A percentile compares a stretch with the other conserved stretches of the same genome.
These are phyloP conservation scores for Termitomyces sp. DNA, from an alignment of 768 basidiomycete species.

Conservation along the genomic window DNA sequence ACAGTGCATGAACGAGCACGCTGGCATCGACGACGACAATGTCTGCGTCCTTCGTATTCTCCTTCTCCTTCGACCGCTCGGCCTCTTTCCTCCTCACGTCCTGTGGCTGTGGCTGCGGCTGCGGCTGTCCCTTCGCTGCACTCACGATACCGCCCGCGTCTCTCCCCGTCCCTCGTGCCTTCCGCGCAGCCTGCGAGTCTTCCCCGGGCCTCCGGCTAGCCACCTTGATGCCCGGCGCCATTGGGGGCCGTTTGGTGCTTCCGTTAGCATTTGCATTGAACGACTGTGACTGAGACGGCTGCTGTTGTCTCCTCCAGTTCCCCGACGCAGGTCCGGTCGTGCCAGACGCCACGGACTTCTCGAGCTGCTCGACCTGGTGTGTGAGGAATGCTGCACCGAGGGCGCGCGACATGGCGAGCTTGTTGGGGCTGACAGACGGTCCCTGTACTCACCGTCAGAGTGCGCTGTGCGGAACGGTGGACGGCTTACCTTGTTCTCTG, in stretches of 20 bases:
- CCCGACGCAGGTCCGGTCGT: slow-evolving; percentile 40
- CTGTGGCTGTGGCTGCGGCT: not conserved
- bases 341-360: slow-evolving; percentile 53
- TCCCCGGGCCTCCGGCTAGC: slow-evolving; percentile 24
- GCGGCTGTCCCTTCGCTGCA: slow-evolving; percentile 3
- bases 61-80: slow-evolving; percentile 24
- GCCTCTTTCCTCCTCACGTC: slow-evolving; percentile 20
- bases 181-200: slow-evolving; percentile 14
- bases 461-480: not conserved
- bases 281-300: slow-evolving; percentile 2
- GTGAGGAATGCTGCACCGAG: slow-evolving; percentile 83
- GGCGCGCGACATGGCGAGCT: slow-evolving; percentile 79
- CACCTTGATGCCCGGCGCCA: slow-evolving; percentile 25
- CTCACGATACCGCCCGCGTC: slow-evolving; percentile 3
- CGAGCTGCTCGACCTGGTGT: slow-evolving; percentile 85
- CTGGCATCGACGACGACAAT: slow-evolving; percentile 77
- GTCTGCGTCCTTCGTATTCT: slow-evolving; percentile 64
- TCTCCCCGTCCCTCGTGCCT: slow-evolving; percentile 8
- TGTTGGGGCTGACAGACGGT: slow-evolving; percentile 35
- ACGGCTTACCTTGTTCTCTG: slow-evolving; percentile 10
- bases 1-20: slow-evolving; percentile 71
- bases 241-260: slow-evolving; percentile 24
- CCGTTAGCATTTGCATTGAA: not conserved
- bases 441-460: slow-evolving; percentile 8
- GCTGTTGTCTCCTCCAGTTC: slow-evolving; percentile 55